Evolutionary conservation across 345 rosid genomes (phyloP), one percentile per base, ranked within the genome.

Genomic region (Carallia brachiata): DNA sequence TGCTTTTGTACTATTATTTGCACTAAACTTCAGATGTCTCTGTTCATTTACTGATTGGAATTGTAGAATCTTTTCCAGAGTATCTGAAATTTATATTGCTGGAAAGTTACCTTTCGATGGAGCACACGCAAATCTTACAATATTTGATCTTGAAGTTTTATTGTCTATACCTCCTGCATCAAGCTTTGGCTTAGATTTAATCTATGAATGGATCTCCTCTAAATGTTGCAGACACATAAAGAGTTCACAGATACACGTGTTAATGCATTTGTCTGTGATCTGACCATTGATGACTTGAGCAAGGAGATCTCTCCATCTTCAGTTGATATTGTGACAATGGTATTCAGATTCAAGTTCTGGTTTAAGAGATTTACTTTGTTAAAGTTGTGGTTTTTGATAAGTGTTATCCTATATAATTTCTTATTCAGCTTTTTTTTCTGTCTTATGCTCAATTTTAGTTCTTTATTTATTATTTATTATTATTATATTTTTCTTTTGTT

Each of bases 321-420:
- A 67, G 72, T 94, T 53, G 93, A 94, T 78, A 81, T 90, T 70
- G 96, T 91, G 70, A 94, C 95, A 73, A 90, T 91, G 98, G 97
- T 94, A 91, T 70, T 79, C 73, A 75, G 61, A 60, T 62, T 32
- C 6, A 30, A 71, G 34, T 53, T 72, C 32, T 62, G 52, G 19
- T 63, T 68, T 63, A 59, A 32, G 17, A 61, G 16, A 32, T 31
- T 59, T 68, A 16, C 52, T 36, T 39, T 60, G 61, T 54, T 72
- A 58, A 60, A 56, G 39, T 64, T 57, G 13, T 31, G 37, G 28
- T 63, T 19, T 30, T 67, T 23, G 44, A 47, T 63, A 40, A 56
- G 36, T 53, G 52, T 13, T 64, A 16, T 27, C 56, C 57, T 36
- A 12, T 6, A 12, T 60, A 7, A 10, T 44, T 65, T 31, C 18